These are phyloP conservation scores for Backusella mclennaniae DNA, from an alignment of 192 early-diverging fungal genomes.

Conservation along the genomic window DNA sequence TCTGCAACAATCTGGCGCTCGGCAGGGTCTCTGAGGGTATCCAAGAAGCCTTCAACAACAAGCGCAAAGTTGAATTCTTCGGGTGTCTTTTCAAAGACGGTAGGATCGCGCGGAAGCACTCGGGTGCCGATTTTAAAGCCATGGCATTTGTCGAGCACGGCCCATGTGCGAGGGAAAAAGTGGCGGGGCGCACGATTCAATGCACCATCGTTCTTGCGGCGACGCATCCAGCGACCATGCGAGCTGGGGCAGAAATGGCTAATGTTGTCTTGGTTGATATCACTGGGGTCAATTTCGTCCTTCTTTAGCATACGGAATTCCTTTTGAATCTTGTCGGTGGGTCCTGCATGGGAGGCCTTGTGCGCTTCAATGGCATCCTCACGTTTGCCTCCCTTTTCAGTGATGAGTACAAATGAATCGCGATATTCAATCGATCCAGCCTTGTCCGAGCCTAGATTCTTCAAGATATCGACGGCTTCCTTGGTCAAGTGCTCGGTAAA, in stretches of 20 bases:
- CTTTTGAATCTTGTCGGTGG: conserved; percentile 57
- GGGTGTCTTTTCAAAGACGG: conserved; percentile 77
- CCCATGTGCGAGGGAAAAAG: conserved; percentile 81
- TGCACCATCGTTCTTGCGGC: conserved; percentile 83
- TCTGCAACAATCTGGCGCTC: conserved; percentile 78
- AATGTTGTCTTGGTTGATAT: conserved; percentile 45
- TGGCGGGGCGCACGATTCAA: conserved; percentile 75
- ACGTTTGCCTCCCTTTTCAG: conserved; percentile 60
- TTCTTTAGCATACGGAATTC: conserved; percentile 46
- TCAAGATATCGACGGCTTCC: conserved; percentile 54
- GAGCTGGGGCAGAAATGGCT: conserved; percentile 46
- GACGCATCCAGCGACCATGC: conserved; percentile 67
- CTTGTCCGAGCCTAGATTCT: conserved; percentile 56
- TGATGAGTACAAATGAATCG: conserved; percentile 84
- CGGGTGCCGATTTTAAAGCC: conserved; percentile 61
- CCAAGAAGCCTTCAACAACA: conserved; percentile 72
- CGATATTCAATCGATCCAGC: conserved; percentile 63
- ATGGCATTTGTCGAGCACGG: conserved; percentile 59
- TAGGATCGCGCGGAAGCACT: conserved; percentile 70
- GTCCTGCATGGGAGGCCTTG: conserved; percentile 48
- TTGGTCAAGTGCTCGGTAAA: conserved; percentile 65
- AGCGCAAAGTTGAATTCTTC: conserved; percentile 87
- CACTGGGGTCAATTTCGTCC: conserved; percentile 41
- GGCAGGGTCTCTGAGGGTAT: conserved; percentile 72
- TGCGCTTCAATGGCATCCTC: conserved; percentile 52